Base-by-base conservation (phyloP, 331 rosid genomes). In the Rosa hybrid region DNA sequence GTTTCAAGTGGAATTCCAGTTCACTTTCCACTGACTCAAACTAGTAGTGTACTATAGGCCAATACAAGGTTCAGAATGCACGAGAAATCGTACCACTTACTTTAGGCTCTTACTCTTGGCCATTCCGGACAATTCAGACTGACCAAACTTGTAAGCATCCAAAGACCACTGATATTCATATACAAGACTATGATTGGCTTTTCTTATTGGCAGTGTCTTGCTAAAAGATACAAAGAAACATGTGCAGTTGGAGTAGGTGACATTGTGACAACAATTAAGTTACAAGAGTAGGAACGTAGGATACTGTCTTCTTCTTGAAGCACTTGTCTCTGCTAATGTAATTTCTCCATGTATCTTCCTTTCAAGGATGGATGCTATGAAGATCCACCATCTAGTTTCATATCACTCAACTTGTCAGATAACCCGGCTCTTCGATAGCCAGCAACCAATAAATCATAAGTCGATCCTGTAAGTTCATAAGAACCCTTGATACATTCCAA, bases 361-460 rank as follows among this genome's bases (percentile, higher is more conserved):
- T 7, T 3, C 65, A 44, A 18, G 18, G 34, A 77, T 70, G 42
- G 27, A 76, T 74, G 71, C 85, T 77, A 79, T 14, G 49, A 76
- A 80, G 85, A 76, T 53, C 91, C 89, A 57, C 63, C 11, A 74
- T 75, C 75, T 12, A 63, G 69, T 27, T 81, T 80, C 93, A 84
- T 74, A 34, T 90, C 83, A 59, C 82, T 81, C 71, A 86, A 80
- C 74, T 80, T 84, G 38, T 84, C 88, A 49, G 69, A 78, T 56
- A 89, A 85, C 21, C 82, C 82, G 30, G 89, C 93, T 83, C 87
- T 82, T 80, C 77, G 78, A 83, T 81, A 91, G 71, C 89, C 90
- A 53, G 86, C 75, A 68, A 87, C 71, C 82, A 91, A 71, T 80
- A 91, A 57, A 71, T 83, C 81, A 48, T 80, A 84, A 83, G 90